Evolutionary conservation across 371 early-diverging fungal genomes (phyloP).

Genomic region (Actinomucor elegans): DNA sequence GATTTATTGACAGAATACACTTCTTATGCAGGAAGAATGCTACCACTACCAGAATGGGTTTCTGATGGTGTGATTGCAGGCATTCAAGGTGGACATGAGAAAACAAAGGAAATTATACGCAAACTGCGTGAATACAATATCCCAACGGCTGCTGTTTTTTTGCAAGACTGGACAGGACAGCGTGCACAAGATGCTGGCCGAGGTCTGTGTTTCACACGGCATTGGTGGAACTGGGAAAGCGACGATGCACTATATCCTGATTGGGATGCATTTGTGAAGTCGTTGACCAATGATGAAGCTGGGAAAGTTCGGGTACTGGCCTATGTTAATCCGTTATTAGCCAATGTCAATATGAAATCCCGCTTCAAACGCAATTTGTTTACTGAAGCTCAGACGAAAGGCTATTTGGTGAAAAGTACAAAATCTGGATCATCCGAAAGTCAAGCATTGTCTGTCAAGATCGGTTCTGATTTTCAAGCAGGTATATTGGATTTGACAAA

Average conservation of each 20-base stretch:
- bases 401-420: conserved; percentile 31
- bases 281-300: conserved; percentile 15
- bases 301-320: conserved; percentile 27
- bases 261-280: conserved; percentile 40
- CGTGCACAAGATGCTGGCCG: conserved; percentile 28
- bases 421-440: conserved; percentile 11
- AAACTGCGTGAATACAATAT: conserved; percentile 24
- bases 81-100: conserved; percentile 48
- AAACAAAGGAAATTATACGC: conserved; percentile 30
- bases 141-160: conserved; percentile 43
- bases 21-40: conserved; percentile 46
- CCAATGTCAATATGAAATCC: conserved; percentile 23
- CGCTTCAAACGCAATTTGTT: conserved; percentile 31
- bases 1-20: conserved; percentile 52
- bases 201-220: conserved; percentile 21
- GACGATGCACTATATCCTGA: conserved; percentile 42
- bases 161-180: conserved; percentile 55
- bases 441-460: conserved; percentile 15
- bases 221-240: conserved; percentile 58
- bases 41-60: conserved; percentile 50
- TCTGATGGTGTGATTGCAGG: conserved; percentile 45
- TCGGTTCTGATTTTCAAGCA: conserved; percentile 26
- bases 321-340: conserved; percentile 48
- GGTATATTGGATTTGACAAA: conserved; percentile 46
- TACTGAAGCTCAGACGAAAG: conserved; percentile 32